A percentile compares a stretch with the other conserved stretches of the same genome.
Evolutionary conservation across 306 rosid species (phyloP).

Genomic region (Vigna unguiculata): DNA sequence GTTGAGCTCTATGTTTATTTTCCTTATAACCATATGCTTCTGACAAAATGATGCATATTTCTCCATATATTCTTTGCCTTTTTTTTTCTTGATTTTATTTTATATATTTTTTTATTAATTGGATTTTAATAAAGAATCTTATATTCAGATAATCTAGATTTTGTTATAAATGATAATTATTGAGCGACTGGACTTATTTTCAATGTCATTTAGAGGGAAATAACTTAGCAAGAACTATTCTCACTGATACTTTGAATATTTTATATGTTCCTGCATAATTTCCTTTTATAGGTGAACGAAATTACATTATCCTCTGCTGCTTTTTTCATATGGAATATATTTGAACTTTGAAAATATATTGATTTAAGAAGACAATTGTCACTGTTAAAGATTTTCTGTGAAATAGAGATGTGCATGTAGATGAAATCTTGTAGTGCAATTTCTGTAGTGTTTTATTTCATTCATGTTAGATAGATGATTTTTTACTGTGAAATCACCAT

Average conservation of each 20-base stretch:
- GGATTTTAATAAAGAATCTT: not conserved
- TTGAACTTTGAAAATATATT: not conserved
- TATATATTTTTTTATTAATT: not conserved
- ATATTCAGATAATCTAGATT: not conserved
- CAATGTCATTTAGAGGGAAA: not conserved
- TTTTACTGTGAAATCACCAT: slow-evolving; percentile 8
- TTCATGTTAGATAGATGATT: not conserved
- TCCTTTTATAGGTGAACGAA: not conserved
- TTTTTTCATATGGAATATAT: not conserved
- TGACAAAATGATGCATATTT: slow-evolving; percentile 20
- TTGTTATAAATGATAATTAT: slow-evolving; percentile 17
- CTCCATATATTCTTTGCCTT: not conserved
- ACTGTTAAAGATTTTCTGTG: too few relatives aligned
- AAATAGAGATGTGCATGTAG: too few relatives aligned
- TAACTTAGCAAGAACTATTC: not conserved
- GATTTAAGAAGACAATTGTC: not conserved
- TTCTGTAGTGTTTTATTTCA: not conserved
- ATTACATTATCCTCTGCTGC: not conserved
- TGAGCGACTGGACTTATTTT: not conserved
- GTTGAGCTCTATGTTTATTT: slow-evolving; percentile 46
- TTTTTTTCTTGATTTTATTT: not conserved
- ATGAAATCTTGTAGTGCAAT: too few relatives aligned
- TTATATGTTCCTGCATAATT: not conserved
- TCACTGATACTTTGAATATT: not conserved
- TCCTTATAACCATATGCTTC: slow-evolving; percentile 25